phyloP scores from a whole-genome alignment of 805 yeast species.

The Jamesozyma lodderae region DNA sequence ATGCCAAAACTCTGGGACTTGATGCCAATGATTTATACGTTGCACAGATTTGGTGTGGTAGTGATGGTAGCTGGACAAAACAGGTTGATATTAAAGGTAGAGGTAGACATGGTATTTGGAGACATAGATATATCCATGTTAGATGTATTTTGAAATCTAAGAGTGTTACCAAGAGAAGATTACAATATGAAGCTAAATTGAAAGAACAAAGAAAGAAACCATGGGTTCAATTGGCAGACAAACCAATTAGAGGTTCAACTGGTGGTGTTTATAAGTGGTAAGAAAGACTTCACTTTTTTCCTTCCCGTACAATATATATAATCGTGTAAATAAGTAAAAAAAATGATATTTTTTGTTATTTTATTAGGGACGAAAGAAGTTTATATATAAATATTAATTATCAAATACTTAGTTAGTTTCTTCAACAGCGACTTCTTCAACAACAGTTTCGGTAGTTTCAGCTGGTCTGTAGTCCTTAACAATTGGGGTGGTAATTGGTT shows the following conservation, averaged over 20 bases:
- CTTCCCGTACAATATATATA: background rate
- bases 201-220: conserved; percentile 45
- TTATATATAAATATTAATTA: background rate
- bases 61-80: conserved; percentile 68
- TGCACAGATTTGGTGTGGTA: conserved; percentile 82
- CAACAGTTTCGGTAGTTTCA: conserved; percentile 21
- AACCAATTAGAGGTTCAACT: conserved; percentile 39
- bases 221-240: conserved; percentile 37
- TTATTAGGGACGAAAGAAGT: background rate
- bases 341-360: background rate
- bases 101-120: conserved; percentile 76
- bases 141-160: conserved; percentile 65
- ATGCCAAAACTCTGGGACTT: conserved; percentile 53
- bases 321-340: background rate
- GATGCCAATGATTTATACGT: conserved; percentile 57
- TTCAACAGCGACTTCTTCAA: conserved; percentile 20
- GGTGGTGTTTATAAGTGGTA: conserved; percentile 52
- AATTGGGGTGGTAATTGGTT: conserved; percentile 65
- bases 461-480: conserved; percentile 63
- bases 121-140: conserved; percentile 71
- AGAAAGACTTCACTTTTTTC: too few species aligned
- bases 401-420: background rate
- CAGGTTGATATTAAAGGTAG: conserved; percentile 80
- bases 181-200: conserved; percentile 48
- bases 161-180: conserved; percentile 48